Percentiles rank a stretch among this genome's conserved stretches.
Conservation (phyloP, 768 basidiomycete genomes). For the Kwoniella pini region DNA sequence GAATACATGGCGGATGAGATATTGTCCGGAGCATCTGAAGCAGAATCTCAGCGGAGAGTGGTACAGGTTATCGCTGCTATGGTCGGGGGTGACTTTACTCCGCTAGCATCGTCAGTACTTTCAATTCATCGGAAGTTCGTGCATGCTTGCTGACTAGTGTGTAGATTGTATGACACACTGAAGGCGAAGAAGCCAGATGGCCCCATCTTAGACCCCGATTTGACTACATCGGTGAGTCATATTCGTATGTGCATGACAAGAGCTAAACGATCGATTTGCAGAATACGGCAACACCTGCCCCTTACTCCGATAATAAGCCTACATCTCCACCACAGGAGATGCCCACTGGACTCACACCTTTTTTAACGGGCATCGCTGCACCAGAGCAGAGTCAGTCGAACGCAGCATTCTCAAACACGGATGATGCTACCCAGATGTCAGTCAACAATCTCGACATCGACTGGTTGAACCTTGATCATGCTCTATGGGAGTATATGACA, state of each 20-base stretch:
- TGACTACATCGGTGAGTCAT: too few species aligned
- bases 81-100: conserved; percentile 6
- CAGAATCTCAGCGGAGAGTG: not conserved
- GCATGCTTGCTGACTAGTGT: too few species aligned
- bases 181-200: too few species aligned
- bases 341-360: too few species aligned
- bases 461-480: conserved; percentile 1
- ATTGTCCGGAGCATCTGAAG: not conserved
- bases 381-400: not conserved
- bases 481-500: conserved; percentile 6
- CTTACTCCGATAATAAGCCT: too few species aligned
- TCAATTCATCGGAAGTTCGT: not conserved
- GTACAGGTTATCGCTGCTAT: not conserved
- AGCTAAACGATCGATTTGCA: too few species aligned
- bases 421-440: not conserved
- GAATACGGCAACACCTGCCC: too few species aligned
- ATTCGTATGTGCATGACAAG: too few species aligned
- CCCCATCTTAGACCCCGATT: too few species aligned
- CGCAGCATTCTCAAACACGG: not conserved
- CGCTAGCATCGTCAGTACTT: conserved; percentile 2
- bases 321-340: too few species aligned
- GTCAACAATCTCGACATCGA: not conserved
- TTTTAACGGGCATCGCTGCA: too few species aligned
- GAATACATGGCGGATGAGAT: conserved; percentile 15
- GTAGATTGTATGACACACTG: too few species aligned